Conservation (phyloP, 2,329 filamentous ascomycete species). For the Leptodontidium sp. region DNA sequence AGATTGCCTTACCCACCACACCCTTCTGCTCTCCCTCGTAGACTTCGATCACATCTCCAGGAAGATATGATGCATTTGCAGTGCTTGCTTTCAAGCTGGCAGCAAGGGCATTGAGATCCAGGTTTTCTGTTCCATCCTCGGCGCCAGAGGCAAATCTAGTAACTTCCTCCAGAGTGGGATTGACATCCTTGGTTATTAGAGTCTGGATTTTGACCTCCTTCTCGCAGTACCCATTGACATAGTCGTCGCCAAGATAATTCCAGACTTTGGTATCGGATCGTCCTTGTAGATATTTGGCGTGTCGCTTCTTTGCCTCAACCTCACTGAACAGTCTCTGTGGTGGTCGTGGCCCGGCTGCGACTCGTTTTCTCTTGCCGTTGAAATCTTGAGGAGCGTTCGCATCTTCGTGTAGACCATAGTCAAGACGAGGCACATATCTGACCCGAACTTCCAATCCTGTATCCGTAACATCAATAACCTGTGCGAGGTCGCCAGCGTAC, state of each 20-base stretch:
- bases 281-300: conserved; percentile 67
- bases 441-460: conserved; percentile 91
- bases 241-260: conserved; percentile 87
- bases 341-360: conserved; percentile 71
- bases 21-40: conserved; percentile 96
- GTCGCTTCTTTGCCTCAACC: conserved; percentile 87
- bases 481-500: conserved; percentile 88
- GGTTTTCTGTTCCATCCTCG: conserved; percentile 91
- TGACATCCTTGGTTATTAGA: conserved; percentile 87
- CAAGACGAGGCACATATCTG: conserved; percentile 86
- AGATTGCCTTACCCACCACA: conserved; percentile 83
- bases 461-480: conserved; percentile 90
- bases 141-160: conserved; percentile 90
- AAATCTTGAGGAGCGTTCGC: conserved; percentile 52
- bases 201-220: conserved; percentile 93
- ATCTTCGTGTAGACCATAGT: conserved; percentile 91
- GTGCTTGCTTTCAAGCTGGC: conserved; percentile 88
- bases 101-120: conserved; percentile 90
- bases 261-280: conserved; percentile 67
- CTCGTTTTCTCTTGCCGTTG: conserved; percentile 79
- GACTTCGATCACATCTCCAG: conserved; percentile 95
- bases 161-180: conserved; percentile 92
- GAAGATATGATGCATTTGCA: conserved; percentile 83
- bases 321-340: conserved; percentile 94
- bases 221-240: conserved; percentile 90